Conservation (phyloP, 306 rosid species). For the Sechiopsis laciniata region DNA sequence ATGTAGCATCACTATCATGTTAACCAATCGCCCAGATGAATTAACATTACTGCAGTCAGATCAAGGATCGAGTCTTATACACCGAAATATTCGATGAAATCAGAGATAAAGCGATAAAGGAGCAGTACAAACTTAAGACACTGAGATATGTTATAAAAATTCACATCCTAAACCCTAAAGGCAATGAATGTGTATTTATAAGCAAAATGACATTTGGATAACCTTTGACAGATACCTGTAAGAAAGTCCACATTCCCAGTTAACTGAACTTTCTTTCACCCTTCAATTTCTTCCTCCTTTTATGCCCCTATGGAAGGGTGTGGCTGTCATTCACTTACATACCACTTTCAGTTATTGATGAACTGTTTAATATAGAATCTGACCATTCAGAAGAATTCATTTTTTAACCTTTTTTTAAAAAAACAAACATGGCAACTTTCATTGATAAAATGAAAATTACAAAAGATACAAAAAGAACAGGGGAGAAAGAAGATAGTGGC, state of each 20-base stretch:
- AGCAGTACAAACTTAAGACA: no score
- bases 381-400: neutral
- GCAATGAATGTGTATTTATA: conserved; percentile 5
- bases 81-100: no score
- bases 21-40: no score
- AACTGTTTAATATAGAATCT: neutral
- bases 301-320: neutral
- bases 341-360: neutral
- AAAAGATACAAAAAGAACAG: no score
- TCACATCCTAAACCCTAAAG: neutral
- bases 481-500: no score
- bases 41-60: no score
- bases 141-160: neutral
- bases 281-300: neutral
- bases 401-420: no score
- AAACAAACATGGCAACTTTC: no score
- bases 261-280: neutral
- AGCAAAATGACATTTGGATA: neutral
- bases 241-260: neutral
- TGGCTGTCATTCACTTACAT: neutral
- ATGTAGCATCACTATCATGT: no score
- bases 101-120: no score
- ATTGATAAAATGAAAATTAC: no score
- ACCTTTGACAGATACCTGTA: conserved; percentile 3
- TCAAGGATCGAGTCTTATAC: no score